Evolutionary conservation across 2,329 filamentous ascomycete genomes (phyloP).

Genomic region (Raffaelea ambrosiae): DNA sequence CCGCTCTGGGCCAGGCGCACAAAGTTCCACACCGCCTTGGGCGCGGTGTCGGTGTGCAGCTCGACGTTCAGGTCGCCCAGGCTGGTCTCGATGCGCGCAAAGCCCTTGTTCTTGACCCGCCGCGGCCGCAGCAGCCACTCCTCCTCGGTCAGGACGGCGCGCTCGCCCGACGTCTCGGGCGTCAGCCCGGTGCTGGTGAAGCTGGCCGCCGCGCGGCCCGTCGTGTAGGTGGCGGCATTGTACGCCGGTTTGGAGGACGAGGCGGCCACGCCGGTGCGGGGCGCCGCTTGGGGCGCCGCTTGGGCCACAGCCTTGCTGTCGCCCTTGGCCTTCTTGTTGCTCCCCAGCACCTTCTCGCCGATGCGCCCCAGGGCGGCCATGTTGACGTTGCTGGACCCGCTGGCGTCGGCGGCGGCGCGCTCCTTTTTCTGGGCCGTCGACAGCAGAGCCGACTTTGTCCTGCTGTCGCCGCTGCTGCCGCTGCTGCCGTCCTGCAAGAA

Average conservation of each 20-base stretch:
- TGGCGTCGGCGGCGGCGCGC: conserved; percentile 31
- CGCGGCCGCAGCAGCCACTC: conserved; percentile 94
- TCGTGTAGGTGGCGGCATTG: conserved; percentile 87
- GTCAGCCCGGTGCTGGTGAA: conserved; percentile 94
- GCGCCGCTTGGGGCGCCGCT: conserved; percentile 59
- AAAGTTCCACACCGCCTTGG: conserved; percentile 96
- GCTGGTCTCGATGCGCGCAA: conserved; percentile 81
- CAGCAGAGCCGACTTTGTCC: conserved; percentile 66
- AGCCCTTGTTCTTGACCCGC: conserved; percentile 82
- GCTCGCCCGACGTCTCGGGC: conserved; percentile 79
- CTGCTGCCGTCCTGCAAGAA: conserved; percentile 76
- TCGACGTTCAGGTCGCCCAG: conserved; percentile 81
- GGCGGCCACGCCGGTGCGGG: conserved; percentile 18
- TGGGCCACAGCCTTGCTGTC: conserved; percentile 37
- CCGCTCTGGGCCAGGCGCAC: conserved; percentile 78
- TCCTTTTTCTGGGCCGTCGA: conserved; percentile 52
- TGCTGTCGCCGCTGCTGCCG: conserved; percentile 55
- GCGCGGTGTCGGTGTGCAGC: conserved; percentile 82
- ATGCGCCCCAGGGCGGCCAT: conserved; percentile 68
- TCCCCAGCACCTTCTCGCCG: conserved; percentile 75
- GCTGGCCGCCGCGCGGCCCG: conserved; percentile 81
- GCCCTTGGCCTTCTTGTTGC: conserved; percentile 23
- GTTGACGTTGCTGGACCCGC: conserved; percentile 54
- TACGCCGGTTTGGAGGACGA: conserved; percentile 49
- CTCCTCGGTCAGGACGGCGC: conserved; percentile 82